Conservation (phyloP, 352 stramenopile genomes). For the Albugo laibachii region DNA sequence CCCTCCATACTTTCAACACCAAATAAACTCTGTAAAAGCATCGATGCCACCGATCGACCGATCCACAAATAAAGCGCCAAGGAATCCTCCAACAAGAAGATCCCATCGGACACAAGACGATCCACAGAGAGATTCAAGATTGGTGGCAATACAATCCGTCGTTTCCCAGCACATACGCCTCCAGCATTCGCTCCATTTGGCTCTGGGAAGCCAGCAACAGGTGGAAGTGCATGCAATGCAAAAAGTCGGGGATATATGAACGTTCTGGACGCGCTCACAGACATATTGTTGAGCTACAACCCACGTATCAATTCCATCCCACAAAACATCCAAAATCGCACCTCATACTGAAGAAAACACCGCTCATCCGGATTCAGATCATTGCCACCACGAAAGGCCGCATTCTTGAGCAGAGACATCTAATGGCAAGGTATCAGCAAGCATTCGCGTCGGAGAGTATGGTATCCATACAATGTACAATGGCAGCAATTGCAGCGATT, state of each 20-base stretch:
- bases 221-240: conserved; percentile 82
- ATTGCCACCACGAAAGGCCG: conserved; percentile 89
- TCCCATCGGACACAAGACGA: conserved; percentile 81
- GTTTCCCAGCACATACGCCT: conserved; percentile 31
- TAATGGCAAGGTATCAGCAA: too few relatives aligned
- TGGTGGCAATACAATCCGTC: conserved; percentile 71
- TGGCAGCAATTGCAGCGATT: conserved; percentile 87
- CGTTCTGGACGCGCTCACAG: conserved; percentile 69
- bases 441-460: neutral
- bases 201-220: conserved; percentile 70
- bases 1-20: conserved; percentile 86
- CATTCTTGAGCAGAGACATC: conserved; percentile 96
- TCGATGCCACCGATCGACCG: conserved; percentile 70
- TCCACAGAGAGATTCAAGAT: conserved; percentile 92
- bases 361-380: conserved; percentile 94
- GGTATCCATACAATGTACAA: conserved; percentile 80
- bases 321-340: conserved; percentile 6
- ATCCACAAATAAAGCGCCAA: conserved; percentile 94
- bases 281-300: conserved; percentile 86
- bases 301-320: too few relatives aligned
- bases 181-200: conserved; percentile 10
- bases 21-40: conserved; percentile 86
- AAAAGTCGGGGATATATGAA: conserved; percentile 98
- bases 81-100: conserved; percentile 95
- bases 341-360: conserved; percentile 80